Evolutionary conservation across 2,329 filamentous ascomycete genomes (phyloP).

Genomic region (Ampelomyces quisqualis): DNA sequence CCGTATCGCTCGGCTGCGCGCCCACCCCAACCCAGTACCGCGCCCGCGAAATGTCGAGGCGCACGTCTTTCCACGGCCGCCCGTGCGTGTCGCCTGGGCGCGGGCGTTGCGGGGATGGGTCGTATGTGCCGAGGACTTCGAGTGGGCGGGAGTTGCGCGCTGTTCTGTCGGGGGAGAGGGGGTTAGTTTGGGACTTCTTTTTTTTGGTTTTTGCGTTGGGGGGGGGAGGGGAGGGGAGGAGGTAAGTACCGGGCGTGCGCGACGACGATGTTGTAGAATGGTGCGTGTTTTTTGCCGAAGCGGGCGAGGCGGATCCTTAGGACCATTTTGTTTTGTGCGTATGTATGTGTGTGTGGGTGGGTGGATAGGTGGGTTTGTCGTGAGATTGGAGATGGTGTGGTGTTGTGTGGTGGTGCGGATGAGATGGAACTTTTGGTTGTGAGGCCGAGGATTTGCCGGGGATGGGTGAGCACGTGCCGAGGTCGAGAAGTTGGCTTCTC

Average conservation of each 20-base stretch:
- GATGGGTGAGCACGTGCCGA: conserved; percentile 10
- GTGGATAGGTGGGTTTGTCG: conserved; percentile 2
- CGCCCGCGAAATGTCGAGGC: conserved; percentile 76
- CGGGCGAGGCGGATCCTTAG: conserved; percentile 90
- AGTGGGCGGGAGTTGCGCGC: conserved; percentile 85
- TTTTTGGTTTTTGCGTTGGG: neutral
- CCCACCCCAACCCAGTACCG: conserved; percentile 97
- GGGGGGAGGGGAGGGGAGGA: neutral
- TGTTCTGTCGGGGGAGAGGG: conserved; percentile 57
- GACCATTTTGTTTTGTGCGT: conserved; percentile 65
- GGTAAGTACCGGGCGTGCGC: conserved; percentile 76
- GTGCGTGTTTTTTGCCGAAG: conserved; percentile 83
- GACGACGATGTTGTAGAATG: conserved; percentile 97
- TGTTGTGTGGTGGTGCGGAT: too few relatives aligned
- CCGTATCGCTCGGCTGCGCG: conserved; percentile 87
- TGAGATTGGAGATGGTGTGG: conserved; percentile 6
- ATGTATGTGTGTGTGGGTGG: conserved; percentile 9
- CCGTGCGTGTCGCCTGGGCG: conserved; percentile 52
- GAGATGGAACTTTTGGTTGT: conserved; percentile 16
- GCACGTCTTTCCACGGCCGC: conserved; percentile 84
- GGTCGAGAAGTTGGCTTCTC: neutral
- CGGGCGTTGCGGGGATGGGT: conserved; percentile 59
- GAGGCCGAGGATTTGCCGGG: conserved; percentile 16
- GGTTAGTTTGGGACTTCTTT: neutral
- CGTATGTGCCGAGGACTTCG: conserved; percentile 78